phyloP scores from a whole-genome alignment of 2,329 filamentous ascomycete species.

The Colletotrichum salicis region DNA sequence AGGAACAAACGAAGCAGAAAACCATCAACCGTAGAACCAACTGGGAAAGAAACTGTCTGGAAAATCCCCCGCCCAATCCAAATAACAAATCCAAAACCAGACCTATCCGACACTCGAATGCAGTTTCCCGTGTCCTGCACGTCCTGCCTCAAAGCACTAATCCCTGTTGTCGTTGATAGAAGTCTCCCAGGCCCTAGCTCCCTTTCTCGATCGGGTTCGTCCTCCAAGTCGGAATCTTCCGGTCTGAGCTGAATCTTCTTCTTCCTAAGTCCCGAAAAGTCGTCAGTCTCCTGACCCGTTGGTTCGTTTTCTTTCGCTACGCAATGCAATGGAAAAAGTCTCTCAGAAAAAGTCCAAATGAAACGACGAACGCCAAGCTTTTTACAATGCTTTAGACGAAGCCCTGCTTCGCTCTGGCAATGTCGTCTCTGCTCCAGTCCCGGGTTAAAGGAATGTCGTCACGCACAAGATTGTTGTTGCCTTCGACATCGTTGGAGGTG shows the following conservation, averaged over 20 bases:
- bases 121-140: background rate
- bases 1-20: background rate
- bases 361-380: background rate
- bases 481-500: background rate
- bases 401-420: conserved; percentile 20
- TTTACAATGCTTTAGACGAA: conserved; percentile 7
- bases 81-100: background rate
- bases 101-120: background rate
- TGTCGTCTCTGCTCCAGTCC: conserved; percentile 7
- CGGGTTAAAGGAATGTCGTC: conserved; percentile 18
- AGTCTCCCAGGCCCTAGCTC: conserved; percentile 14
- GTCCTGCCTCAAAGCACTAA: background rate
- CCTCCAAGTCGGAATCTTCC: conserved; percentile 11
- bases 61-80: background rate
- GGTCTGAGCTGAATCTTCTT: conserved; percentile 18
- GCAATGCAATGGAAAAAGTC: background rate
- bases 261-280: conserved; percentile 20
- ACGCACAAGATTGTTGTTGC: conserved; percentile 20
- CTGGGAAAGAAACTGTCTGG: too few relatives aligned
- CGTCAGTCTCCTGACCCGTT: conserved; percentile 17
- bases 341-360: background rate
- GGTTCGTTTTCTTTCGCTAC: background rate
- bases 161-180: conserved; percentile 3
- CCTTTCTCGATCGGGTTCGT: conserved; percentile 20
- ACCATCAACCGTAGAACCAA: background rate